A percentile compares a stretch with the other conserved stretches of the same genome.
Conservation (phyloP, 192 early-diverging fungal species). For the Dimargaris cristalligena region DNA sequence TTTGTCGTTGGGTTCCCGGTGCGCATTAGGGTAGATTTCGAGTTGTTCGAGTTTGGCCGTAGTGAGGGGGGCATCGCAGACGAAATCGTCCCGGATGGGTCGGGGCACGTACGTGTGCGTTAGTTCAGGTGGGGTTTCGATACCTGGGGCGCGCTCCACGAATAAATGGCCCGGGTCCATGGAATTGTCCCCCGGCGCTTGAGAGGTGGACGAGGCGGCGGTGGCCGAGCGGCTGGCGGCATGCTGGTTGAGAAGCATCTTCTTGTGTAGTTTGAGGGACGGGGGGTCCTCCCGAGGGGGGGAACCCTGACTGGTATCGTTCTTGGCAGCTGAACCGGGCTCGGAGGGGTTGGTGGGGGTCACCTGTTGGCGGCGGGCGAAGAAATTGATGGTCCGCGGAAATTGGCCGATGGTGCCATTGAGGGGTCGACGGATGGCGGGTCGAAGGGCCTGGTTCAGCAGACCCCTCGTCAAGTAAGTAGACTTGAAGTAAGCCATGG, state of each 20-base stretch:
- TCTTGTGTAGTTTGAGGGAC: not conserved
- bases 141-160: not conserved
- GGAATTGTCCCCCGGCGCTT: not conserved
- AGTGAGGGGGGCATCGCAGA: slow-evolving; percentile 27
- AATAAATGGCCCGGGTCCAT: not conserved
- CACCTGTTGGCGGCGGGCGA: too few relatives aligned
- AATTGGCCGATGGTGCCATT: too few relatives aligned
- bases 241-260: not conserved
- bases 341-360: too few relatives aligned
- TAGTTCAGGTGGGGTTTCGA: slow-evolving; percentile 1
- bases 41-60: slow-evolving; percentile 39
- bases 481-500: too few relatives aligned
- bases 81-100: slow-evolving; percentile 47
- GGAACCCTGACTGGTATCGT: too few relatives aligned
- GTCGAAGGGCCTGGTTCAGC: too few relatives aligned
- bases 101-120: slow-evolving; percentile 18
- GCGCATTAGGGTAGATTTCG: slow-evolving; percentile 38
- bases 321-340: too few relatives aligned
- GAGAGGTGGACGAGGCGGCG: not conserved
- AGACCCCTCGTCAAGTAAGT: too few relatives aligned
- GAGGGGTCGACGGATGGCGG: too few relatives aligned
- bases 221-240: not conserved
- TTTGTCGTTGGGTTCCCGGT: slow-evolving; percentile 36
- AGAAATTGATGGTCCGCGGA: too few relatives aligned
- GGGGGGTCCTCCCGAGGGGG: slow-evolving; percentile 6